Evolutionary conservation across 331 rosid genomes (phyloP), one percentile per base, ranked within the genome.

Genomic region (Malus hybrid): DNA sequence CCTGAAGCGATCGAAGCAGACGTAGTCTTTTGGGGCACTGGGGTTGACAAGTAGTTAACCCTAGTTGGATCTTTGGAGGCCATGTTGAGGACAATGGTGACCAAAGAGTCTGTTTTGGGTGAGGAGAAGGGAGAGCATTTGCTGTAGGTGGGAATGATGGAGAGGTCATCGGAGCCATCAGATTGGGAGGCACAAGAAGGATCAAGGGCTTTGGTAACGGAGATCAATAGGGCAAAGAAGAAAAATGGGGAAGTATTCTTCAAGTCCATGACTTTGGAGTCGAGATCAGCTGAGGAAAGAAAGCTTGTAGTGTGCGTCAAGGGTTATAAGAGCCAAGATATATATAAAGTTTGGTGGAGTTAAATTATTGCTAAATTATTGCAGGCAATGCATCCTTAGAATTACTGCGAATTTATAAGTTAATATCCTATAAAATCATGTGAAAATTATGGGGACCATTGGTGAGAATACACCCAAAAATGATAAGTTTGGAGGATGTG

Each of bases 101-200:
- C 81, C 90, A 84, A 86, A 1, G 98, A 76, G 18, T 85, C 88
- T 6, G 86, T 1, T 60, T 89, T 87, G 33, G 94, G 90, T 44
- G 87, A 80, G 73, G 75, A 78, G 84, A 91, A 86, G 14, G 98
- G 98, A 7, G 98, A 93, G 87, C 98, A 93, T 88, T 87, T 91
- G 71, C 98, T 82, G 52, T 85, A 91, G 67, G 90, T 76, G 70
- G 98, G 98, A 32, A 93, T 84, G 20, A 93, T 88, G 11, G 87
- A 82, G 68, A 93, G 87, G 63, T 80, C 87, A 5, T 52, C 28
- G 3, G 85, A 72, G 82, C 81, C 76, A 19, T 88, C 87, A 0
- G 82, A 80, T 54, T 80, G 76, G 4, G 90, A 72, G 32, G 86
- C 79, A 73, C 97, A 93, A 0, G 88, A 93, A 0, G 89, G 93